Conservation (phyloP, 768 basidiomycete species). For the Serendipita vermifera region DNA sequence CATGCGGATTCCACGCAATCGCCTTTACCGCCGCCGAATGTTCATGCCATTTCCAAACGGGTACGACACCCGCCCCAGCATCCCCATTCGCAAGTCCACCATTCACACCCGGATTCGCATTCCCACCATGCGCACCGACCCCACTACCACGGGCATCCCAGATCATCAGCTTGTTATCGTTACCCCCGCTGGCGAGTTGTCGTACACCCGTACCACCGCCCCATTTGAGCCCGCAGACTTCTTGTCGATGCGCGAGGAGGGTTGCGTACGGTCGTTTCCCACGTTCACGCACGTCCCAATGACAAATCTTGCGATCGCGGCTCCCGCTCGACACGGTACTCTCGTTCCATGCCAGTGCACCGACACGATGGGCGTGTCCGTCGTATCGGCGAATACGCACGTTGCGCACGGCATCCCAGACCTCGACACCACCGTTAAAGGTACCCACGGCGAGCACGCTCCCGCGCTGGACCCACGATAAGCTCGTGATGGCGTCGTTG, state of each 20-base stretch:
- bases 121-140: conserved; percentile 14
- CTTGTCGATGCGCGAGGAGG: conserved; percentile 73
- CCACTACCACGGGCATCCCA: conserved; percentile 71
- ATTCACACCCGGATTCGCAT: conserved; percentile 16
- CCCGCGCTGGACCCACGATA: conserved; percentile 83
- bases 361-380: conserved; percentile 82
- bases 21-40: conserved; percentile 97
- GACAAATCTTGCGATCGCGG: conserved; percentile 79
- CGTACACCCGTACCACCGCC: conserved; percentile 41
- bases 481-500: conserved; percentile 66
- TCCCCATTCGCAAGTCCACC: too few species aligned
- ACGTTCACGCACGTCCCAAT: conserved; percentile 78
- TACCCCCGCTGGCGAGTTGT: conserved; percentile 82
- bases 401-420: conserved; percentile 80
- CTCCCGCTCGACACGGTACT: conserved; percentile 82
- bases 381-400: conserved; percentile 68
- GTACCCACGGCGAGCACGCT: conserved; percentile 84
- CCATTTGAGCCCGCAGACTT: conserved; percentile 95
- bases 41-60: conserved; percentile 90
- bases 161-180: conserved; percentile 97
- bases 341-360: conserved; percentile 87
- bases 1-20: conserved; percentile 95
- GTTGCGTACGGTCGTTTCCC: conserved; percentile 52
- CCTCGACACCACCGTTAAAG: conserved; percentile 73
- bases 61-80: conserved; percentile 38